A percentile compares a stretch with the other conserved stretches of the same genome.
Evolutionary conservation across 129 eudicot species (phyloP).

Genomic region (Daucus carota): DH1_v3.0 NC_030388.2:26680501-26681000

Average conservation of each 20-base stretch:
- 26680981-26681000: constrained; percentile 49
- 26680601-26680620: not conserved
- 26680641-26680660: not conserved
- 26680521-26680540: not conserved
- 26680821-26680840: constrained; percentile 40
- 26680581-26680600: not conserved
- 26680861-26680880: constrained; percentile 36
- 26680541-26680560: not conserved
- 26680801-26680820: not conserved
- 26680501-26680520: not conserved
- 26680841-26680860: constrained; percentile 45
- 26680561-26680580: not conserved
- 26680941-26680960: constrained; percentile 1
- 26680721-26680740: not conserved
- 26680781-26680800: not conserved
- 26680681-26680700: not conserved
- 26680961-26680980: constrained; percentile 9
- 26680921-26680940: constrained; percentile 1
- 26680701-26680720: not conserved
- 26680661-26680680: not conserved
- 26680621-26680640: not conserved
- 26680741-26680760: too few relatives aligned
- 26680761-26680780: not conserved
- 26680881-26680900: constrained; percentile 36
- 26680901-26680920: constrained; percentile 9